phyloP scores from a whole-genome alignment of 2,329 filamentous ascomycete genomes.

The Fusarium luffae region DNA sequence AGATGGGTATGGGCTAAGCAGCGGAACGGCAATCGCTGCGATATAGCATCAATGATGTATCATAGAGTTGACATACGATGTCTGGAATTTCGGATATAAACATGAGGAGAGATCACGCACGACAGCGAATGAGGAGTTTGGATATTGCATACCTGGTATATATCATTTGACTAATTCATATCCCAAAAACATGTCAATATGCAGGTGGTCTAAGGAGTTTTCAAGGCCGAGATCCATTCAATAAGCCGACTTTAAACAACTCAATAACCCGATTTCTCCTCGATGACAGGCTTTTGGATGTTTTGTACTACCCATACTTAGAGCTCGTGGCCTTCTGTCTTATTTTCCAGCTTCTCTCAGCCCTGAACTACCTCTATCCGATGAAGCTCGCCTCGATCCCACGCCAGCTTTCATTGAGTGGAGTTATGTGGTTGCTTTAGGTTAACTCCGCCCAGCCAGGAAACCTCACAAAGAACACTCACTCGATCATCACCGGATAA shows the following conservation, averaged over 20 bases:
- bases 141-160: not conserved
- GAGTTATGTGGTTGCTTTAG: not conserved
- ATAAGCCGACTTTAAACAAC: not conserved
- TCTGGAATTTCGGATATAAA: slow-evolving; percentile 9
- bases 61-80: slow-evolving; percentile 1
- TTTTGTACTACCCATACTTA: not conserved
- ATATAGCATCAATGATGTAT: slow-evolving; percentile 7
- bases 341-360: not conserved
- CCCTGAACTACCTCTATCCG: not conserved
- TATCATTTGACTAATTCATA: not conserved
- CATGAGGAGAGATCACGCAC: not conserved
- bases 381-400: not conserved
- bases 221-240: not conserved
- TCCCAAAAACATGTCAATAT: not conserved
- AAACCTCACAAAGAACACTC: not conserved
- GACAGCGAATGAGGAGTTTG: slow-evolving; percentile 7
- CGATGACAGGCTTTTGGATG: not conserved
- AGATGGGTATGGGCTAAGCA: slow-evolving; percentile 7
- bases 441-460: not conserved
- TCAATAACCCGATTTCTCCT: not conserved
- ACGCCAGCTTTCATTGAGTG: not conserved
- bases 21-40: slow-evolving; percentile 1
- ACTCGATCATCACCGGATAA: not conserved
- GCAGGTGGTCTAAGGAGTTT: not conserved
- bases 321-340: not conserved